Percentiles rank a stretch among this genome's conserved stretches.
These are phyloP conservation scores for Calocera viscosa DNA, from an alignment of 768 basidiomycete genomes.

Conservation along the genomic window DNA sequence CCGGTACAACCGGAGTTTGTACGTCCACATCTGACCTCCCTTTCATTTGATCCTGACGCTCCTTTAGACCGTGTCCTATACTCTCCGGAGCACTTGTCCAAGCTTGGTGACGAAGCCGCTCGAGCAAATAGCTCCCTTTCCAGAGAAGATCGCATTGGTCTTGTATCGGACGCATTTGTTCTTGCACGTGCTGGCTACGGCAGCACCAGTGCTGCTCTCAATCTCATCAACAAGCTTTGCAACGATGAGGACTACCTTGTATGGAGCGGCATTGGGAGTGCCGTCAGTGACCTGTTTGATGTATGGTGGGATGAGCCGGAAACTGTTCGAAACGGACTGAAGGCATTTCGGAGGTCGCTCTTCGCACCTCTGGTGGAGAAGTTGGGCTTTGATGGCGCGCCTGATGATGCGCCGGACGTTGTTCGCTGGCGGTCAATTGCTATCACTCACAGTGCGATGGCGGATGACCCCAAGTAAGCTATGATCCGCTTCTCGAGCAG, in stretches of 20 bases:
- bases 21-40: constrained; percentile 25
- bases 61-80: constrained; percentile 71
- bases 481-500: too few relatives aligned
- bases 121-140: constrained; percentile 52
- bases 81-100: constrained; percentile 58
- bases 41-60: neutral
- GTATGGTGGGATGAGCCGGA: constrained; percentile 75
- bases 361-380: constrained; percentile 61
- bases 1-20: constrained; percentile 82
- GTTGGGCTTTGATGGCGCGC: constrained; percentile 64
- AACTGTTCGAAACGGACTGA: constrained; percentile 38
- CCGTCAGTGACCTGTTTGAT: constrained; percentile 41
- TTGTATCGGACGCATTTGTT: constrained; percentile 70
- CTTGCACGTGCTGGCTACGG: constrained; percentile 71
- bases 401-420: constrained; percentile 52
- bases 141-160: constrained; percentile 76
- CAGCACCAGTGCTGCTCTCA: constrained; percentile 62
- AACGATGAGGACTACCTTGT: constrained; percentile 74
- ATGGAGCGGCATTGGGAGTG: constrained; percentile 56
- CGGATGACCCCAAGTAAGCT: constrained; percentile 30
- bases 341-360: constrained; percentile 41
- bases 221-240: constrained; percentile 55
- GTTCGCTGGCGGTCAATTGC: constrained; percentile 63
- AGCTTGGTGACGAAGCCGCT: constrained; percentile 68
- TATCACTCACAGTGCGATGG: constrained; percentile 43